These are phyloP conservation scores for Serendipita sp. DNA, from an alignment of 768 basidiomycete genomes.

Conservation along the genomic window DNA sequence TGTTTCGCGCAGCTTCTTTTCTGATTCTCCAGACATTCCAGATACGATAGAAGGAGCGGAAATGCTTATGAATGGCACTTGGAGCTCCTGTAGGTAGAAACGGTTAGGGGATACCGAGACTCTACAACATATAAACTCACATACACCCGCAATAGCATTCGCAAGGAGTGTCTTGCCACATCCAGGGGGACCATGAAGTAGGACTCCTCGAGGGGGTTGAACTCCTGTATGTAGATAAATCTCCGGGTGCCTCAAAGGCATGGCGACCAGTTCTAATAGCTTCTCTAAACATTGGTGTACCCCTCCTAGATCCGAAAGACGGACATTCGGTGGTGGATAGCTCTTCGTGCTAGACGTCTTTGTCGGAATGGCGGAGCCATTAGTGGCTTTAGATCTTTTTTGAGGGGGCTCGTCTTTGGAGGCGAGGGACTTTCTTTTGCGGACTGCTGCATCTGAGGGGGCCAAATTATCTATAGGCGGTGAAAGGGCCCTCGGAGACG, in stretches of 20 bases:
- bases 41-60: constrained; percentile 93
- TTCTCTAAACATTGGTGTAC: constrained; percentile 76
- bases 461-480: background rate
- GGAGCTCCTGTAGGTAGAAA: constrained; percentile 50
- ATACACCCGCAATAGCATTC: constrained; percentile 86
- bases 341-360: constrained; percentile 35
- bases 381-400: background rate
- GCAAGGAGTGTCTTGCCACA: constrained; percentile 94
- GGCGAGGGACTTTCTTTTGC: background rate
- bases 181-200: constrained; percentile 90
- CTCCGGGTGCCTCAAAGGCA: constrained; percentile 91
- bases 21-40: constrained; percentile 97
- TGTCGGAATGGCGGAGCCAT: background rate
- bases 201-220: constrained; percentile 77
- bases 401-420: background rate
- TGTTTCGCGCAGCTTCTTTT: constrained; percentile 87
- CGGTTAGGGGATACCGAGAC: background rate
- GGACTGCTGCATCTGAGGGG: background rate
- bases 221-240: constrained; percentile 89
- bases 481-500: background rate
- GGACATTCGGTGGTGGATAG: constrained; percentile 52
- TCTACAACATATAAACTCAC: constrained; percentile 15
- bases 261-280: constrained; percentile 88
- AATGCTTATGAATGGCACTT: constrained; percentile 81
- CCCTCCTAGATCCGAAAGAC: constrained; percentile 78